phyloP scores from a whole-genome alignment of 768 basidiomycete species.

The Pholiota microspora region DNA sequence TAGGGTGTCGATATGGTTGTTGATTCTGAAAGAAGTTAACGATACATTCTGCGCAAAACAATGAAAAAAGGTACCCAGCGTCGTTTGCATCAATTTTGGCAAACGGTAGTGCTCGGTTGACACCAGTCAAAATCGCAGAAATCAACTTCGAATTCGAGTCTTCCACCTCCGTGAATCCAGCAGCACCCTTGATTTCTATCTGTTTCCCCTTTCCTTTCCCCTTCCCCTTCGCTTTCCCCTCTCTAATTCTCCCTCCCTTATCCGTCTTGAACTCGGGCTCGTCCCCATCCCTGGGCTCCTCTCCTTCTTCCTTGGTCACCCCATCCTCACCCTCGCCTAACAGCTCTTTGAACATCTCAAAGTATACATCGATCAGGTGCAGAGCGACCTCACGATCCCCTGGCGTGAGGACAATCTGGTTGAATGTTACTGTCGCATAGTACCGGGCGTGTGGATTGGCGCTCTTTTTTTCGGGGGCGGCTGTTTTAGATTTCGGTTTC shows the following conservation, averaged over 20 bases:
- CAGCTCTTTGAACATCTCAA: slow-evolving; percentile 89
- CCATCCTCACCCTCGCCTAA: slow-evolving; percentile 59
- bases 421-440: slow-evolving; percentile 91
- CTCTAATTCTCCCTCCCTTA: slow-evolving; percentile 32
- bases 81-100: slow-evolving; percentile 75
- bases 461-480: slow-evolving; percentile 37
- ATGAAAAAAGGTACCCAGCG: slow-evolving; percentile 52
- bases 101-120: slow-evolving; percentile 94
- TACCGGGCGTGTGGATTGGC: slow-evolving; percentile 79
- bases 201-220: slow-evolving; percentile 39
- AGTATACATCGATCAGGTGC: slow-evolving; percentile 85
- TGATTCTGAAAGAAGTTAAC: slow-evolving; percentile 47
- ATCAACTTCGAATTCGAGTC: slow-evolving; percentile 80
- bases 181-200: slow-evolving; percentile 46
- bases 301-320: slow-evolving; percentile 34
- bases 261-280: slow-evolving; percentile 31
- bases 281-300: slow-evolving; percentile 33
- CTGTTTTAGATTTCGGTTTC: slow-evolving; percentile 28
- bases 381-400: slow-evolving; percentile 73
- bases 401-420: slow-evolving; percentile 79
- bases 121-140: slow-evolving; percentile 88
- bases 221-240: slow-evolving; percentile 30
- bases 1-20: slow-evolving; percentile 86
- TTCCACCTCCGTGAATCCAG: slow-evolving; percentile 72
- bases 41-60: too few relatives aligned